Conservation (phyloP, 306 rosid species). For the Mimosa bimucronata region DNA sequence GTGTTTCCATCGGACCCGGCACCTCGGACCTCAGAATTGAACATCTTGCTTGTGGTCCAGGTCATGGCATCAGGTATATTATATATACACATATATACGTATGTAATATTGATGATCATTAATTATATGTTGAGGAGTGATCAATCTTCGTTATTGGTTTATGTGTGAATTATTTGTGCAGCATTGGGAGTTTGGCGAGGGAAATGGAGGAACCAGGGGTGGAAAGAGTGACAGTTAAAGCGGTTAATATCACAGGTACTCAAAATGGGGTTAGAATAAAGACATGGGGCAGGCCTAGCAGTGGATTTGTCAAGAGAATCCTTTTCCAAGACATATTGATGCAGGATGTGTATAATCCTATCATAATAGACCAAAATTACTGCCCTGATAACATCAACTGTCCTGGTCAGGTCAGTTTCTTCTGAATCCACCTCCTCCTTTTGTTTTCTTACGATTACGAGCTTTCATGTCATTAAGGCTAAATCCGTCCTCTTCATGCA, state of each 20-base stretch:
- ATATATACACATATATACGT: too few species aligned
- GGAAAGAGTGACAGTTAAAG: conserved; percentile 57
- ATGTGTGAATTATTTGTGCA: conserved; percentile 18
- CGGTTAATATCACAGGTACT: conserved; percentile 36
- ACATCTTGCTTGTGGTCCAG: conserved; percentile 59
- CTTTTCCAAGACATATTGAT: conserved; percentile 47
- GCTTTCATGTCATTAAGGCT: too few species aligned
- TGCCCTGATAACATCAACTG: conserved; percentile 48
- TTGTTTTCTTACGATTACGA: too few species aligned
- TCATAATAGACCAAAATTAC: conserved; percentile 58
- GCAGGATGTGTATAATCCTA: conserved; percentile 57
- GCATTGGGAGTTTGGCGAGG: conserved; percentile 74
- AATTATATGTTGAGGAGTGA: too few species aligned
- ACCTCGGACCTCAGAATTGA: conserved; percentile 59
- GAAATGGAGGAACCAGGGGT: conserved; percentile 52
- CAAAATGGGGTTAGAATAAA: conserved; percentile 67
- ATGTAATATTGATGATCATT: too few species aligned
- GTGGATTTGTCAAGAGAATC: conserved; percentile 49
- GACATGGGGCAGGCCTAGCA: conserved; percentile 63
- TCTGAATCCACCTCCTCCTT: too few species aligned
- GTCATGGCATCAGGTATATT: conserved; percentile 78
- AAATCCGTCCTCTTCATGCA: background rate
- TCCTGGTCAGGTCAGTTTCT: conserved; percentile 45
- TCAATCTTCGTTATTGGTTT: too few species aligned
- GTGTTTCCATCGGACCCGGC: conserved; percentile 67